A percentile compares a stretch with the other conserved stretches of the same genome.
These are phyloP conservation scores for Alternaria gansuensis DNA, from an alignment of 2,329 filamentous ascomycete genomes.

Conservation along the genomic window DNA sequence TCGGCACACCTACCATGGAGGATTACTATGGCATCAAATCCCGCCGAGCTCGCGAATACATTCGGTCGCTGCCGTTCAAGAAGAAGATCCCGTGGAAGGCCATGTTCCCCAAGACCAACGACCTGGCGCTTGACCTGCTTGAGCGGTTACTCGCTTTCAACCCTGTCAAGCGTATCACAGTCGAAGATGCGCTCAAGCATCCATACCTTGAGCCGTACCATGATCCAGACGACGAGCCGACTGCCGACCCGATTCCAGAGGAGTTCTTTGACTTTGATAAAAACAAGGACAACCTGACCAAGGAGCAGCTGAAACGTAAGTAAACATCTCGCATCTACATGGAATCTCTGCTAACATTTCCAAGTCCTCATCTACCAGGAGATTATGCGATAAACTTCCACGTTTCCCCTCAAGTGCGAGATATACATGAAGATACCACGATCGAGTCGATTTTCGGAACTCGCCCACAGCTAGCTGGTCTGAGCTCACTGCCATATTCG, in stretches of 20 bases:
- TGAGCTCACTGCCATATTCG: conserved; percentile 33
- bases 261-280: conserved; percentile 99
- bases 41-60: conserved; percentile 94
- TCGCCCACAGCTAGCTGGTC: conserved; percentile 37
- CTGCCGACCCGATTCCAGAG: conserved; percentile 93
- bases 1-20: conserved; percentile 98
- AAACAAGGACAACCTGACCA: conserved; percentile 98
- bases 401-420: conserved; percentile 23
- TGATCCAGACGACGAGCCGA: conserved; percentile 97
- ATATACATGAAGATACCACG: conserved; percentile 37
- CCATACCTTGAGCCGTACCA: conserved; percentile 99
- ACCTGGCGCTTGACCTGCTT: conserved; percentile 88
- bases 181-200: conserved; percentile 96
- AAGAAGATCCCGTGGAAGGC: conserved; percentile 99
- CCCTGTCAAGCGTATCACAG: conserved; percentile 96
- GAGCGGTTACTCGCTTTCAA: conserved; percentile 98
- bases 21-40: conserved; percentile 99
- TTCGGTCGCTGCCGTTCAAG: conserved; percentile 97
- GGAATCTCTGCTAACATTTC: conserved; percentile 27
- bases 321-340: conserved; percentile 8
- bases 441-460: conserved; percentile 30
- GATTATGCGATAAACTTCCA: conserved; percentile 74
- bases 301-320: conserved; percentile 93
- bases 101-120: conserved; percentile 99
- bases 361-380: conserved; percentile 91